phyloP scores from a whole-genome alignment of 169 alveolate genomes.

The Cyclospora cayetanensis region DNA sequence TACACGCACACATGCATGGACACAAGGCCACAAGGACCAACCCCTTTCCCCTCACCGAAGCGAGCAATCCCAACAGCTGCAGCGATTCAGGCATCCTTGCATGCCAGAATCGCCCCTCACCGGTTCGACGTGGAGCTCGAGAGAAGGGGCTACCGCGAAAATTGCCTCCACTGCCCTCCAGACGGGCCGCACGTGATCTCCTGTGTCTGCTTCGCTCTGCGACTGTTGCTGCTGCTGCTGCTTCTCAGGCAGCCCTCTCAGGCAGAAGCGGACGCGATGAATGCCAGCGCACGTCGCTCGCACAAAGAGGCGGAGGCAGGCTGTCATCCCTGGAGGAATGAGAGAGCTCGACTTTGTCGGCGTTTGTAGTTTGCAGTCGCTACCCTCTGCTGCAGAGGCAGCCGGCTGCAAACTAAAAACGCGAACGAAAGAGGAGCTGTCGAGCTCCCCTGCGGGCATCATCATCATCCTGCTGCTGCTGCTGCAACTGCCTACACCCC shows the following conservation, averaged over 20 bases:
- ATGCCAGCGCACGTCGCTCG: conserved; percentile 5
- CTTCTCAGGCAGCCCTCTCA: conserved; percentile 5
- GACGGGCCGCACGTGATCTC: background rate
- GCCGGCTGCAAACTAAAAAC: background rate
- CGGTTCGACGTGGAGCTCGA: conserved; percentile 45
- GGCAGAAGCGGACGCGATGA: conserved; percentile 63
- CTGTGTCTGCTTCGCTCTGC: background rate
- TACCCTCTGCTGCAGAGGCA: background rate
- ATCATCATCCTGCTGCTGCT: background rate
- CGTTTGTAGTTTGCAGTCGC: too few species aligned
- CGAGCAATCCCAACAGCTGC: too few species aligned
- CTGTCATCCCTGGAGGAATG: conserved; percentile 12
- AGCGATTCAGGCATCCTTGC: too few species aligned
- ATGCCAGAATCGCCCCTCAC: background rate
- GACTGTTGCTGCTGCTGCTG: background rate
- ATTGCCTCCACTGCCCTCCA: conserved; percentile 61
- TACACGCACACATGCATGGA: too few species aligned
- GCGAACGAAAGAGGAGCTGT: background rate
- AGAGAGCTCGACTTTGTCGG: background rate
- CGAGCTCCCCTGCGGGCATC: background rate
- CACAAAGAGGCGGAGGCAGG: conserved; percentile 1
- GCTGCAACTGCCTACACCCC: background rate
- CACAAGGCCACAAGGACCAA: too few species aligned
- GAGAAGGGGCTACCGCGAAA: conserved; percentile 30
- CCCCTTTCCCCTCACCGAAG: too few species aligned